phyloP scores from a whole-genome alignment of 75 land plant genomes.

The Selaginella moellendorffii region DNA sequence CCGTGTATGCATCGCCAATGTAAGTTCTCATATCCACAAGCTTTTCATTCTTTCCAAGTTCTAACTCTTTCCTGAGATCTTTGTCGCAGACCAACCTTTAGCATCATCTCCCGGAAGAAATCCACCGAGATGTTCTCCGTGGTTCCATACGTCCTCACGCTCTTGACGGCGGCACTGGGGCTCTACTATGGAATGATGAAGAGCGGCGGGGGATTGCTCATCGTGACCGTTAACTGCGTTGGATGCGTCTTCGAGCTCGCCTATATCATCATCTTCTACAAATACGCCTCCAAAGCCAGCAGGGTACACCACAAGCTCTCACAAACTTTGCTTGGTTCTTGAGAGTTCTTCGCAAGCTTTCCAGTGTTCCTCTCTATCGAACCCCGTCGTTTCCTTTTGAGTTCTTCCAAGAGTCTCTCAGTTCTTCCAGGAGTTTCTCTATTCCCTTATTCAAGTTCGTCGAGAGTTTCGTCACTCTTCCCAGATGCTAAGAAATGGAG shows the following conservation, averaged over 20 bases:
- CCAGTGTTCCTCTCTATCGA: no score
- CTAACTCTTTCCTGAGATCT: not conserved
- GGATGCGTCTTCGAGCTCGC: not conserved
- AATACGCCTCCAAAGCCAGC: not conserved
- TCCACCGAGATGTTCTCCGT: constrained; percentile 41
- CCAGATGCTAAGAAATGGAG: constrained; percentile 26
- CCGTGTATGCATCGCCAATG: not conserved
- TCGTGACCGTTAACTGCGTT: not conserved
- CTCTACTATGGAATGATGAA: constrained; percentile 27
- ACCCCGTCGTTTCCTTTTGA: no score
- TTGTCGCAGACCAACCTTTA: constrained; percentile 41
- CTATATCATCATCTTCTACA: not conserved
- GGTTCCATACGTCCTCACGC: constrained; percentile 33
- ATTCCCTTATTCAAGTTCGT: no score
- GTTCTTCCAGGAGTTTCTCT: no score
- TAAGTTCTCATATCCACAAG: not conserved
- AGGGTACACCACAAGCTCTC: not conserved
- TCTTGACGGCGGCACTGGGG: constrained; percentile 37
- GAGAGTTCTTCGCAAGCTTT: no score
- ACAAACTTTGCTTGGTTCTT: no score
- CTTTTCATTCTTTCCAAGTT: not conserved
- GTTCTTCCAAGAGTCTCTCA: no score
- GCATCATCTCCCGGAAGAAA: constrained; percentile 26
- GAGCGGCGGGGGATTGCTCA: not conserved
- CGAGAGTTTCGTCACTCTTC: not conserved